Conservation (phyloP, 192 early-diverging fungal genomes). For the Helicostylum pulchrum region DNA sequence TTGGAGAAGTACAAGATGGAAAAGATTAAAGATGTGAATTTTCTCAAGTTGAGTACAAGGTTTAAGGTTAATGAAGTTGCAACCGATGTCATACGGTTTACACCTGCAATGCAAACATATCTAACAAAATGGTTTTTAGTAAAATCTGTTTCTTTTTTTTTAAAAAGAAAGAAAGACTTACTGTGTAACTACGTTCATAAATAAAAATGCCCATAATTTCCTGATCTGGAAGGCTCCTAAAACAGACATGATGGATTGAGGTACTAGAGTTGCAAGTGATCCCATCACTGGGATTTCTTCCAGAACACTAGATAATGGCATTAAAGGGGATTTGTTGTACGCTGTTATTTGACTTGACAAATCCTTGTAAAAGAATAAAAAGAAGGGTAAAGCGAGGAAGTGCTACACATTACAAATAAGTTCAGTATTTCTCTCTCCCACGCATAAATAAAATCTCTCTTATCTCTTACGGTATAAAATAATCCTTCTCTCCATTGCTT, state of each 20-base stretch:
- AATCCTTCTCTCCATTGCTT: conserved; percentile 85
- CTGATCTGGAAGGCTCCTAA: conserved; percentile 41
- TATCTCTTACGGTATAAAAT: conserved; percentile 71
- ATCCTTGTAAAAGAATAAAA: conserved; percentile 70
- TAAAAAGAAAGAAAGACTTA: too few species aligned
- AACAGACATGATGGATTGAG: background rate
- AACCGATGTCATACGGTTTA: conserved; percentile 75
- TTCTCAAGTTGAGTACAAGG: conserved; percentile 82
- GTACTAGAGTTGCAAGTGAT: background rate
- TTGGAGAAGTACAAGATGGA: conserved; percentile 81
- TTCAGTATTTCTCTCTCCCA: background rate
- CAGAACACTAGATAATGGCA: conserved; percentile 19
- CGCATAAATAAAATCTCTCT: background rate
- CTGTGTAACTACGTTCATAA: conserved; percentile 76
- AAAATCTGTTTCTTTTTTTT: too few species aligned
- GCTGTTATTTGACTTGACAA: conserved; percentile 51
- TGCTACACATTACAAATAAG: conserved; percentile 46
- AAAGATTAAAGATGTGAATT: conserved; percentile 77
- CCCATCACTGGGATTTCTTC: conserved; percentile 7
- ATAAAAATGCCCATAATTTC: conserved; percentile 67
- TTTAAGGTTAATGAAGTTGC: conserved; percentile 81
- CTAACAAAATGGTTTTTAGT: conserved; percentile 31
- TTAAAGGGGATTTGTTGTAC: conserved; percentile 58
- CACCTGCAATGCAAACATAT: conserved; percentile 85
- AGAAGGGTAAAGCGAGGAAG: conserved; percentile 75